These are phyloP conservation scores for Ogataea thermomethanolica DNA, from an alignment of 805 yeast genomes.

Conservation along the genomic window DNA sequence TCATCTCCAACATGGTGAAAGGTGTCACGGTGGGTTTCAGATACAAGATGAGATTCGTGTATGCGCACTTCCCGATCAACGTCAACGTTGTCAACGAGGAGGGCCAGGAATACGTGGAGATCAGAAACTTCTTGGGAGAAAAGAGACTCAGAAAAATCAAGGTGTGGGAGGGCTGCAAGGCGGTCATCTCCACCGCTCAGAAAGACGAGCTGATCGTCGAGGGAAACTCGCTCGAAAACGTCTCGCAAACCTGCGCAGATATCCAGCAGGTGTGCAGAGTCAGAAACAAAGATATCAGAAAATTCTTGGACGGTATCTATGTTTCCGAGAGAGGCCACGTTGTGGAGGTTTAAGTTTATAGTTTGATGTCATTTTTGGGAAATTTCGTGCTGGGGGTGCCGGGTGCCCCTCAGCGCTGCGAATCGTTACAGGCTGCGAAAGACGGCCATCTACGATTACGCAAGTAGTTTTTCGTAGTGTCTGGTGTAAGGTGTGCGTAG, in stretches of 20 bases:
- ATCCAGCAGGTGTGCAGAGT: conserved; percentile 97
- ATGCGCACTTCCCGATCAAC: conserved; percentile 99
- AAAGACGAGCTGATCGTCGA: conserved; percentile 92
- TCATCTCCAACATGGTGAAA: conserved; percentile 87
- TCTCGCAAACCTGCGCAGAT: conserved; percentile 97
- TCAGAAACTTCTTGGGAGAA: conserved; percentile 99
- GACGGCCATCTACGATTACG: conserved; percentile 36
- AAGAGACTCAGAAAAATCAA: conserved; percentile 89
- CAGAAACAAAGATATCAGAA: conserved; percentile 99
- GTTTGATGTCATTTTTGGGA: conserved; percentile 9
- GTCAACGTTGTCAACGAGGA: conserved; percentile 86
- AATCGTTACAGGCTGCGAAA: conserved; percentile 34
- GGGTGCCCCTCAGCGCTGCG: conserved; percentile 31
- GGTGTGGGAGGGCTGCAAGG: conserved; percentile 85
- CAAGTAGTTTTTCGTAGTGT: conserved; percentile 11
- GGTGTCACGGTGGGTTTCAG: conserved; percentile 99
- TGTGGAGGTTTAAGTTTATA: conserved; percentile 41
- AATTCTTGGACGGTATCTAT: conserved; percentile 99
- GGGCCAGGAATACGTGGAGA: conserved; percentile 74
- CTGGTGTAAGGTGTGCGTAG: conserved; percentile 2
- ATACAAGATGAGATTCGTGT: conserved; percentile 99
- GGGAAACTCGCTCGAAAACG: conserved; percentile 97
- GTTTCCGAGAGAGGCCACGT: conserved; percentile 93
- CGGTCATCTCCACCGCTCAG: conserved; percentile 74
- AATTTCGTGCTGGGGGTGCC: conserved; percentile 22